phyloP scores from a whole-genome alignment of 331 rosid species.

The Ulmus americana region DNA sequence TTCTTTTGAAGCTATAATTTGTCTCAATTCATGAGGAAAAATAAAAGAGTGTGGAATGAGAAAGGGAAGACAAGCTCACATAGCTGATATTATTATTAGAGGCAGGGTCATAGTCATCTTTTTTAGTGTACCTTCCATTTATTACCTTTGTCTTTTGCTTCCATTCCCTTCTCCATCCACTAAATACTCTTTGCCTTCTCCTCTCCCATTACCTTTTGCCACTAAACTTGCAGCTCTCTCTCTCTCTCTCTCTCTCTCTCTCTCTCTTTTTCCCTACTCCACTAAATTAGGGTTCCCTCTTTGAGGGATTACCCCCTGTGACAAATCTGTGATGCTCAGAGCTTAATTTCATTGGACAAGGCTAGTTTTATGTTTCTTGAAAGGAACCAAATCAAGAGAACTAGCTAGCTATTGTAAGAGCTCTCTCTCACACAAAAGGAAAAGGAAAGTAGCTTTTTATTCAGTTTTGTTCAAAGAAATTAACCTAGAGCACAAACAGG shows the following conservation, averaged over 20 bases:
- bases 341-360: conserved; percentile 34
- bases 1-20: neutral
- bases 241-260: conserved; percentile 24
- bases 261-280: conserved; percentile 2
- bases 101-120: conserved; percentile 67
- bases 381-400: conserved; percentile 21
- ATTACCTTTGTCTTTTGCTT: conserved; percentile 78
- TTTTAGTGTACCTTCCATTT: conserved; percentile 72
- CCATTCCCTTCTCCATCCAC: conserved; percentile 69
- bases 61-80: conserved; percentile 49
- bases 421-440: conserved; percentile 26
- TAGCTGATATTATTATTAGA: conserved; percentile 54
- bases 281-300: conserved; percentile 55
- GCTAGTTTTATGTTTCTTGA: conserved; percentile 26
- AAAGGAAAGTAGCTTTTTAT: conserved; percentile 38
- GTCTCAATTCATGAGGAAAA: conserved; percentile 25
- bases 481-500: conserved; percentile 42
- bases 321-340: conserved; percentile 30
- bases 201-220: conserved; percentile 38
- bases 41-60: conserved; percentile 29
- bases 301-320: conserved; percentile 25
- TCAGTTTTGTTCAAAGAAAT: conserved; percentile 41
- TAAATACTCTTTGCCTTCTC: conserved; percentile 43
- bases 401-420: conserved; percentile 29
- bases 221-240: conserved; percentile 40